phyloP scores from a whole-genome alignment of 2,329 filamentous ascomycete genomes.

The Sporothrix globosa region DNA sequence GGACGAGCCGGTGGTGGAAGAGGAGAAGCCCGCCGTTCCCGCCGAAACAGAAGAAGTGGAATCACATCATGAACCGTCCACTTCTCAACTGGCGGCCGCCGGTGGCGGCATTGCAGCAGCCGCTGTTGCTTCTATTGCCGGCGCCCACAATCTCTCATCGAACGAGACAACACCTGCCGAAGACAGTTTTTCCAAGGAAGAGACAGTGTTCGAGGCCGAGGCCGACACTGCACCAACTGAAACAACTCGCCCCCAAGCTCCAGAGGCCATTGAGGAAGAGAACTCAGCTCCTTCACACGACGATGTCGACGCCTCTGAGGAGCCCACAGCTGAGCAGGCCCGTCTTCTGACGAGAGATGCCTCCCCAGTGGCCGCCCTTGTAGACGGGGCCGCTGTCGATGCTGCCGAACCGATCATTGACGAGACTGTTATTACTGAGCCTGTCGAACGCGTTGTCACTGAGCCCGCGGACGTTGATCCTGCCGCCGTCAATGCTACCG shows the following conservation, averaged over 20 bases:
- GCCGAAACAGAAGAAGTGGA: neutral
- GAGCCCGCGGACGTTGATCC: neutral
- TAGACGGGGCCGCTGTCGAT: neutral
- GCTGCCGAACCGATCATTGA: neutral
- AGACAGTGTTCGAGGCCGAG: neutral
- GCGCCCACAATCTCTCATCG: neutral
- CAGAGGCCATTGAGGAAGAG: neutral
- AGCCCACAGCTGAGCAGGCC: neutral
- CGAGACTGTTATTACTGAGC: neutral
- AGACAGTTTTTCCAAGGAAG: neutral
- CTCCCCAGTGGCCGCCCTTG: neutral
- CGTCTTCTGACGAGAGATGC: neutral
- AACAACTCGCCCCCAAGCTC: neutral
- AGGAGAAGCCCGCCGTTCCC: neutral
- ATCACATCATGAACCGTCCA: neutral
- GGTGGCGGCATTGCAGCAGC: constrained; percentile 4
- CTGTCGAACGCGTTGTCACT: neutral
- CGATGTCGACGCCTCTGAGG: neutral
- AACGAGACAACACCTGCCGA: neutral
- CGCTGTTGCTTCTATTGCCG: constrained; percentile 7
- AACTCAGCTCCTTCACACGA: neutral
- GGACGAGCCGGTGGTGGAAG: neutral
- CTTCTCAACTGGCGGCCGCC: neutral
- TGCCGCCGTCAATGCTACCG: neutral
- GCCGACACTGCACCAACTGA: neutral